phyloP scores from a whole-genome alignment of 305 asterid genomes.

The Plantago rigida region DNA sequence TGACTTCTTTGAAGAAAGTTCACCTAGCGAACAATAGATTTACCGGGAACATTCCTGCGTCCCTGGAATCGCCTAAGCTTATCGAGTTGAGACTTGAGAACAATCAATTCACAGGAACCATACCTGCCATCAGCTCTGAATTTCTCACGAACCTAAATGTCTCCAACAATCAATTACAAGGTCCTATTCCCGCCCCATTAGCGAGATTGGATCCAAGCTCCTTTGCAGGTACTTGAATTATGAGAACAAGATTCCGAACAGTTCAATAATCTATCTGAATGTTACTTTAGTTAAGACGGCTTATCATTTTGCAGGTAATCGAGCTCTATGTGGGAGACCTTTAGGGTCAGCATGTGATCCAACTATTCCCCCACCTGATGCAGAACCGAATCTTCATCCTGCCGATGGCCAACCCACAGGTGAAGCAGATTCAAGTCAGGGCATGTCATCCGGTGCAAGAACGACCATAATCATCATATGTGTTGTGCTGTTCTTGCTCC shows the following conservation, averaged over 20 bases:
- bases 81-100: constrained; percentile 56
- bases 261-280: not conserved
- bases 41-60: constrained; percentile 52
- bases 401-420: not conserved
- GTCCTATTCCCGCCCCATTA: constrained; percentile 52
- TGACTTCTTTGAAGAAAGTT: constrained; percentile 68
- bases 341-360: constrained; percentile 32
- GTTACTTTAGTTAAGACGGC: not conserved
- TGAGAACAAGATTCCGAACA: not conserved
- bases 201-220: constrained; percentile 37
- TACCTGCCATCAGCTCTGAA: constrained; percentile 44
- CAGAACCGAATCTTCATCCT: constrained; percentile 17
- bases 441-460: constrained; percentile 14
- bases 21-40: constrained; percentile 56
- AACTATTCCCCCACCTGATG: constrained; percentile 23
- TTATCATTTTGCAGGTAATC: constrained; percentile 40
- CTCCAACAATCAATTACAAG: constrained; percentile 68
- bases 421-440: not conserved
- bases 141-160: constrained; percentile 41
- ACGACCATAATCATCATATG: constrained; percentile 20
- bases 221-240: constrained; percentile 37
- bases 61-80: constrained; percentile 58
- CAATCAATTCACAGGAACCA: constrained; percentile 52
- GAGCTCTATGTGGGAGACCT: constrained; percentile 60
- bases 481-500: constrained; percentile 26